Percentiles rank a stretch among this genome's conserved stretches.
phyloP scores from a whole-genome alignment of 305 asterid genomes.

The Euphrasia arctica region DNA sequence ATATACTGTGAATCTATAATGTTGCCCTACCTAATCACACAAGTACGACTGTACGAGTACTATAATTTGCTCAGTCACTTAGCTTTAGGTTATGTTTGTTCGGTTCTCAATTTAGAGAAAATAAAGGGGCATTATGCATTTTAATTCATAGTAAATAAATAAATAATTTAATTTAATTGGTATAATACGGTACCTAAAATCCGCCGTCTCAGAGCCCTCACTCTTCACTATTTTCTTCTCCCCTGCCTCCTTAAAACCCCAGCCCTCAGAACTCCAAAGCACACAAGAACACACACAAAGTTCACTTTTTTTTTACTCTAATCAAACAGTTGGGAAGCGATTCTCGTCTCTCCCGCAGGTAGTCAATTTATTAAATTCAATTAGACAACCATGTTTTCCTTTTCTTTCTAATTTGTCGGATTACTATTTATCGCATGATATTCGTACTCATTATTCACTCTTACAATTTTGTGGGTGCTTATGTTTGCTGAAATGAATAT shows the following conservation, averaged over 20 bases:
- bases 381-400: not conserved
- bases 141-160: no score
- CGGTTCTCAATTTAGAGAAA: no score
- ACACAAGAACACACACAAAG: not conserved
- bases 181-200: not conserved
- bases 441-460: not conserved
- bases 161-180: no score
- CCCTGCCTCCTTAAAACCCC: constrained; percentile 28
- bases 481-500: not conserved
- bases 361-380: constrained; percentile 1
- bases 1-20: no score
- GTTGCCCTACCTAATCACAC: no score
- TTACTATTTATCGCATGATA: constrained; percentile 7
- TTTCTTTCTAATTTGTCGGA: not conserved
- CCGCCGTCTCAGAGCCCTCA: constrained; percentile 24
- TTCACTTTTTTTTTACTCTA: constrained; percentile 2
- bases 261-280: constrained; percentile 25
- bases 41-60: no score
- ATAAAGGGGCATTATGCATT: no score
- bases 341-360: constrained; percentile 25
- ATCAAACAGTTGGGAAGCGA: constrained; percentile 21
- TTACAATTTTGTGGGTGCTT: not conserved
- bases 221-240: not conserved
- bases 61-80: no score
- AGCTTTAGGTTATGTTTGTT: no score